phyloP scores from a whole-genome alignment of 1,284 basidiomycete species.

The Ceratobasidium sp. region DNA sequence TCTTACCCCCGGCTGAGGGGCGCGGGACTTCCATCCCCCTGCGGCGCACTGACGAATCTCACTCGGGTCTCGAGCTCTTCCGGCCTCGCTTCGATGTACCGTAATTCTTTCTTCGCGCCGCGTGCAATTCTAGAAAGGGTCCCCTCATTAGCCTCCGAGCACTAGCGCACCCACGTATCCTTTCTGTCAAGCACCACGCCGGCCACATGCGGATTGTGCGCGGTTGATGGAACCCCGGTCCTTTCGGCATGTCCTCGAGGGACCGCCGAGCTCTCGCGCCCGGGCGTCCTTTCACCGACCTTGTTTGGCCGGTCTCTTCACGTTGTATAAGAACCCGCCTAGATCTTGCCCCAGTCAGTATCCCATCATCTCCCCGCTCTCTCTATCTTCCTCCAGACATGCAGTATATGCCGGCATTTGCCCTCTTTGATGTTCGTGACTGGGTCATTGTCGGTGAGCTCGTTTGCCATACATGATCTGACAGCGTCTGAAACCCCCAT shows the following conservation, averaged over 20 bases:
- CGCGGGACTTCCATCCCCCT: not conserved
- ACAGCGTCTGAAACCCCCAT: not conserved
- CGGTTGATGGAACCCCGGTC: conserved; percentile 19
- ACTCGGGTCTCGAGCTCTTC: conserved; percentile 24
- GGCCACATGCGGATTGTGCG: conserved; percentile 14
- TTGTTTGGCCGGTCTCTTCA: not conserved
- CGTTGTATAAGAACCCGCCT: conserved; percentile 4
- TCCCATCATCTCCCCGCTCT: not conserved
- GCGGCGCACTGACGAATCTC: not conserved
- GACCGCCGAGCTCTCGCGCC: not conserved
- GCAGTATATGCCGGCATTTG: not conserved
- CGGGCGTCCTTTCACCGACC: conserved; percentile 26
- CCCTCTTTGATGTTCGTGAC: conserved; percentile 21
- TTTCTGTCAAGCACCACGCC: not conserved
- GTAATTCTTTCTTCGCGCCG: not conserved
- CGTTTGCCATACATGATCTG: not conserved
- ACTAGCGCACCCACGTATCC: not conserved
- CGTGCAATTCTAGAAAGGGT: conserved; percentile 24
- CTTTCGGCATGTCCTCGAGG: not conserved
- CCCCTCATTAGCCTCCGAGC: not conserved
- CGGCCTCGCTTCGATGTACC: conserved; percentile 10
- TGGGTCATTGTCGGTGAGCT: conserved; percentile 35
- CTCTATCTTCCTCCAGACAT: not conserved
- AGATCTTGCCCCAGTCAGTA: not conserved
- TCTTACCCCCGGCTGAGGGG: conserved; percentile 20